Base-by-base conservation (phyloP, 805 yeast genomes). In the Monosporozyma aerobia region DNA sequence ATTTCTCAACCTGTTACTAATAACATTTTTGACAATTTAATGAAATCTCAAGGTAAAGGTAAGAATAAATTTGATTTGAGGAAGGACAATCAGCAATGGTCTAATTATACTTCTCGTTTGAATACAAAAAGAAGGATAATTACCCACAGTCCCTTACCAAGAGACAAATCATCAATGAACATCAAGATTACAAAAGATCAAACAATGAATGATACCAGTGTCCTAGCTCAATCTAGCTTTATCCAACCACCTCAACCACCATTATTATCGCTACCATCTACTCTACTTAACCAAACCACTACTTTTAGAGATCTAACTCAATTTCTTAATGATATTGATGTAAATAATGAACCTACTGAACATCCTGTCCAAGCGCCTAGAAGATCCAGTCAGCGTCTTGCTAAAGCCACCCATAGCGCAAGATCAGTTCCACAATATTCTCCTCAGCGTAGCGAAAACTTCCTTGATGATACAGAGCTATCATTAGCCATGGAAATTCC, bases 401-500 rank as follows among this genome's bases (percentile, higher is more conserved):
- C 16, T 23, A 43, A 23, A 6, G 2, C 45, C 10, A 22, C 10
- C 8, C 16, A 23, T 8, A 23, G 16, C n/a, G 23, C n/a, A 23
- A 43, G 14, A 5, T 43, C 13, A 23, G 30, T 43, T 43, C 30
- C 29, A 13, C 27, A 43, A 43, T n/a, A 23, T 11, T 23, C 16
- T 7, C 45, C 9, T 22, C 45, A 22, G 25, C 13, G 23, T 10
- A 43, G 25, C 23, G 45, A 23, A 13, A 43, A 14, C 10, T 50
- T 53, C 32, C 35, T 43, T 33, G 55, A 58, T 48, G 53, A 58
- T n/a, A 63, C 70, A 13, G 68, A 63, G 54, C 57, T 66, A 59
- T 56, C 66, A 14, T 59, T 54, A 47, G 67, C 68, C 13, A 52
- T 62, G 58, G 70, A 66, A 14, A 60, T 66, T 30, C 67, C 68